Conservation (phyloP, 306 rosid species). For the Dicorynia guianensis region DNA sequence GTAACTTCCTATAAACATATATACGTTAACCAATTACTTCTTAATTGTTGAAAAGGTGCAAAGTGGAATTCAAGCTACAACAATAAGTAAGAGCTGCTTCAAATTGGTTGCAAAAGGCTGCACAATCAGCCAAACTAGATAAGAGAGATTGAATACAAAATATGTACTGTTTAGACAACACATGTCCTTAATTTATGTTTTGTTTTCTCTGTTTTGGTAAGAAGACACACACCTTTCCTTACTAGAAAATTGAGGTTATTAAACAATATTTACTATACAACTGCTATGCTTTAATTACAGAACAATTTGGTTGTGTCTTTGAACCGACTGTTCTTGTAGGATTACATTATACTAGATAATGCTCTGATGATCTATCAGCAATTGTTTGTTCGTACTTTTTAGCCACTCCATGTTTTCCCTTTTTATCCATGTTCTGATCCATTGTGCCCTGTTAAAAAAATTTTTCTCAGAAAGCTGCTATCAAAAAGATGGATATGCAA, state of each 20-base stretch:
- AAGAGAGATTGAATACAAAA: slow-evolving; percentile 7
- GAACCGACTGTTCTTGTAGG: not conserved
- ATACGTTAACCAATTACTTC: not conserved
- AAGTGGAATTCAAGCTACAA: slow-evolving; percentile 26
- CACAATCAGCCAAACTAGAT: slow-evolving; percentile 5
- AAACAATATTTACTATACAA: slow-evolving; percentile 7
- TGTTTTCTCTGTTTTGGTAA: slow-evolving; percentile 17
- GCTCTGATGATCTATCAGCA: slow-evolving; percentile 16
- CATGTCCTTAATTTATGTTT: not conserved
- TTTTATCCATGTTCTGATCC: slow-evolving; percentile 35
- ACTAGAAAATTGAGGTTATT: slow-evolving; percentile 21
- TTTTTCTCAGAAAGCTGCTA: slow-evolving; percentile 79
- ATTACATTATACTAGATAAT: slow-evolving; percentile 19
- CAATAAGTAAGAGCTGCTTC: not conserved
- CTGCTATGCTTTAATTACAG: slow-evolving; percentile 11
- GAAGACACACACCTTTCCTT: not conserved
- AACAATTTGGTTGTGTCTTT: slow-evolving; percentile 16
- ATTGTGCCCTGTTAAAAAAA: slow-evolving; percentile 25
- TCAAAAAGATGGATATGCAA: slow-evolving; percentile 98
- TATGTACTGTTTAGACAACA: not conserved
- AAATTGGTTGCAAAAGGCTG: slow-evolving; percentile 26
- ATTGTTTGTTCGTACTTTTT: slow-evolving; percentile 13
- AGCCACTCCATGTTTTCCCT: slow-evolving; percentile 25
- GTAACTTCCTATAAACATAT: slow-evolving; percentile 22
- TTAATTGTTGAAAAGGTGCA: slow-evolving; percentile 9